A percentile compares a stretch with the other conserved stretches of the same genome.
These are phyloP conservation scores for Cyclostephanos tholiformis DNA, from an alignment of 108 stramenopile species.

Conservation along the genomic window DNA sequence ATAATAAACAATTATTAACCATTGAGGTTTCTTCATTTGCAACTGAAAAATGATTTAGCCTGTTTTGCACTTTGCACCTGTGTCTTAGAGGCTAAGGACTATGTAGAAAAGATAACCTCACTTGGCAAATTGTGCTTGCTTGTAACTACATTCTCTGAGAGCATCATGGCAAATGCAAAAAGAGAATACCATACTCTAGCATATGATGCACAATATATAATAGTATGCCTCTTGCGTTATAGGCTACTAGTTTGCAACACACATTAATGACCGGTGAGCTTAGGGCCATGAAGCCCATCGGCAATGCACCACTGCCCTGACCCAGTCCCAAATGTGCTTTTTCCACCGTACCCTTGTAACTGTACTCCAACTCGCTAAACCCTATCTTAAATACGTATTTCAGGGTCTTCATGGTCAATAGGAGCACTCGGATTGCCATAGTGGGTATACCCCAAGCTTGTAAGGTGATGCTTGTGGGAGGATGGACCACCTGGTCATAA, in stretches of 20 bases:
- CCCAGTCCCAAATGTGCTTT: slow-evolving; percentile 13
- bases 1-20: too few relatives aligned
- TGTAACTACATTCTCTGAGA: too few relatives aligned
- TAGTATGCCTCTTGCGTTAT: too few relatives aligned
- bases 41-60: too few relatives aligned
- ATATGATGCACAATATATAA: too few relatives aligned
- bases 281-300: slow-evolving; percentile 5
- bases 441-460: slow-evolving; percentile 8
- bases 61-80: too few relatives aligned
- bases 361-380: neutral
- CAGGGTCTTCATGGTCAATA: slow-evolving; percentile 12
- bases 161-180: too few relatives aligned
- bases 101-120: too few relatives aligned
- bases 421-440: neutral
- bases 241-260: neutral
- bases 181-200: too few relatives aligned
- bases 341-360: neutral
- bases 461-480: slow-evolving; percentile 12
- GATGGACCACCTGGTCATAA: slow-evolving; percentile 21
- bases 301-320: slow-evolving; percentile 23
- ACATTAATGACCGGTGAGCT: slow-evolving; percentile 7
- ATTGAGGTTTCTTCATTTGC: too few relatives aligned
- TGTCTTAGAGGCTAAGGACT: too few relatives aligned
- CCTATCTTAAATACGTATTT: slow-evolving; percentile 7
- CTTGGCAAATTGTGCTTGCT: too few relatives aligned